A percentile compares a stretch with the other conserved stretches of the same genome.
Evolutionary conservation across 768 basidiomycete genomes (phyloP).

Genomic region (Mycena chlorophos): DNA sequence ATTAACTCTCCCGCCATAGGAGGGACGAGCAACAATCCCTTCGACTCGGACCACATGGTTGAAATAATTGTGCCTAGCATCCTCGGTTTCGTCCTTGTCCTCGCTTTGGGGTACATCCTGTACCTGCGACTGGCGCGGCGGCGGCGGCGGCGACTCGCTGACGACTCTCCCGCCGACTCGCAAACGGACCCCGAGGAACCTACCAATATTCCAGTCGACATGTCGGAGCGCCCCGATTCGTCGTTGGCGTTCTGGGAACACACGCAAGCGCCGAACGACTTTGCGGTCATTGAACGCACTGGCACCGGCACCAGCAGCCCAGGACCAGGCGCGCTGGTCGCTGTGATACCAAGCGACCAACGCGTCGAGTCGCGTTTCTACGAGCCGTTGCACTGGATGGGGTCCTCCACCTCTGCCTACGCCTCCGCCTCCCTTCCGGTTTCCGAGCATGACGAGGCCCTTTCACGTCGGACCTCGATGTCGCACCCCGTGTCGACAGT

Average conservation of each 20-base stretch:
- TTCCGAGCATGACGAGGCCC: neutral
- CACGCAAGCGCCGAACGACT: too few species aligned
- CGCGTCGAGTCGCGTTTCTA: neutral
- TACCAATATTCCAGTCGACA: too few species aligned
- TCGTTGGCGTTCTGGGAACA: too few species aligned
- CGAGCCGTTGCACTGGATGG: slow-evolving; percentile 1
- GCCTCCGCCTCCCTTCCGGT: neutral
- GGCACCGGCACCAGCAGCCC: too few species aligned
- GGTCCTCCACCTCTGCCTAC: neutral
- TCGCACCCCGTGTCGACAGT: too few species aligned
- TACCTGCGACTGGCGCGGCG: neutral
- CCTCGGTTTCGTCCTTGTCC: neutral
- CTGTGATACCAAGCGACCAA: neutral
- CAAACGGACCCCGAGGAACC: too few species aligned
- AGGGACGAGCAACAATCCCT: too few species aligned
- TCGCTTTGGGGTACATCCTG: neutral
- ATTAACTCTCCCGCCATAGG: too few species aligned
- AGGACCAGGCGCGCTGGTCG: neutral
- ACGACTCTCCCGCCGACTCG: neutral
- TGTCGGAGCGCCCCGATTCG: too few species aligned
- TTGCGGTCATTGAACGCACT: too few species aligned
- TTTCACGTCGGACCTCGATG: neutral
- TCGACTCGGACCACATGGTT: too few species aligned
- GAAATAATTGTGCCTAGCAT: neutral
- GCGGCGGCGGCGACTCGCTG: neutral